Conservation (phyloP, 139 green algal species). For the Chlamydomonas schloesseri region DNA sequence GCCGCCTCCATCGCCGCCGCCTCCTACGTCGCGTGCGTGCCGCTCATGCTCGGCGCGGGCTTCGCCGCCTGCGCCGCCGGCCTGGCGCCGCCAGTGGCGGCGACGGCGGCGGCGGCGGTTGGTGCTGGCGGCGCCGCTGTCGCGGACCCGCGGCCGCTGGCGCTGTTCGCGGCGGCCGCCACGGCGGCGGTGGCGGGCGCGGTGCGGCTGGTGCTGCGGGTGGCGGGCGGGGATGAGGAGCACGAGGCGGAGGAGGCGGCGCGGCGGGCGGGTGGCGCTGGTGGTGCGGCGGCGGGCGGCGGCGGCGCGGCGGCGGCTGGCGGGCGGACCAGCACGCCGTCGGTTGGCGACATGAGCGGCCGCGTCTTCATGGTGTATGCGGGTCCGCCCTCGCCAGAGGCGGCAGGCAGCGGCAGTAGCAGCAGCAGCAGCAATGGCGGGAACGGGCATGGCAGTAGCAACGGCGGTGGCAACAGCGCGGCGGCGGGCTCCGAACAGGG, state of each 20-base stretch:
- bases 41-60: constrained; percentile 29
- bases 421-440: neutral
- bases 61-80: constrained; percentile 1
- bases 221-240: neutral
- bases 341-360: neutral
- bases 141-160: constrained; percentile 12
- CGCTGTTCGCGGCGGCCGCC: neutral
- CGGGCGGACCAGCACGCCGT: neutral
- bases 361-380: constrained; percentile 20
- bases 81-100: constrained; percentile 5
- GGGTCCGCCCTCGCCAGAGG: neutral
- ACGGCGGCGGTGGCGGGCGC: constrained; percentile 5
- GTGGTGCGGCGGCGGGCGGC: too few relatives aligned
- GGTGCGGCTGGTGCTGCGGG: neutral
- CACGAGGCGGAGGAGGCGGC: too few relatives aligned
- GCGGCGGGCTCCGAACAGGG: neutral
- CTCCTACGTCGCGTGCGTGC: constrained; percentile 29
- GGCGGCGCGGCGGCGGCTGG: neutral
- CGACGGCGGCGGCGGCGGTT: neutral
- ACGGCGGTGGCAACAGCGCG: neutral
- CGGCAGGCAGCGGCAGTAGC: neutral
- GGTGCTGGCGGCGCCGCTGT: neutral
- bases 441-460: neutral
- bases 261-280: neutral
- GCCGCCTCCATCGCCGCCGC: neutral